These are phyloP conservation scores for Penicillium glabrum DNA, from an alignment of 2,329 filamentous ascomycete genomes.

Conservation along the genomic window DNA sequence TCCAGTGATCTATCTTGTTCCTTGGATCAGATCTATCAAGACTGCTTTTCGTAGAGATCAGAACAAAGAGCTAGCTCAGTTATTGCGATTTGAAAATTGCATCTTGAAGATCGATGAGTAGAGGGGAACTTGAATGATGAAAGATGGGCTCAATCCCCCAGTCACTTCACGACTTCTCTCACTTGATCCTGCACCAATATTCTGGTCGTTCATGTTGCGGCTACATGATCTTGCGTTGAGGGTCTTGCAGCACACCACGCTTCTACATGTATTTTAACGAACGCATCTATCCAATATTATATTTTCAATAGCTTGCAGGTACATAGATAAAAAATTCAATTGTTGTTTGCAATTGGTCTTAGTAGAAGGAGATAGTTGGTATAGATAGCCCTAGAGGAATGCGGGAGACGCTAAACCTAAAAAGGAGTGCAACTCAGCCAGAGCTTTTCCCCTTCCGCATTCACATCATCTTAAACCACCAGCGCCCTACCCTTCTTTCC, in stretches of 20 bases:
- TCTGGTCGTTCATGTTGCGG: background rate
- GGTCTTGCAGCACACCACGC: background rate
- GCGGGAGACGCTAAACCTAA: constrained; percentile 10
- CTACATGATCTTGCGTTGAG: too few relatives aligned
- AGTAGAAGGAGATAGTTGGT: too few relatives aligned
- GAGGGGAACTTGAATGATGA: background rate
- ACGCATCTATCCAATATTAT: too few relatives aligned
- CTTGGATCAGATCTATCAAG: background rate
- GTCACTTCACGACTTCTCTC: background rate
- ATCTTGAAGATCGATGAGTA: background rate
- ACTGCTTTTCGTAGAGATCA: background rate
- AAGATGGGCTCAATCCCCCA: background rate
- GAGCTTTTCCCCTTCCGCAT: constrained; percentile 15
- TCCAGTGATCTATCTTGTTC: background rate
- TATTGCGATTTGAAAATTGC: too few relatives aligned
- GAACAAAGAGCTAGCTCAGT: too few relatives aligned
- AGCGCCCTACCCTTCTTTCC: background rate
- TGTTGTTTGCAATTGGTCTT: too few relatives aligned
- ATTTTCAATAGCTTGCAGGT: too few relatives aligned
- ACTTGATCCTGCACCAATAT: background rate
- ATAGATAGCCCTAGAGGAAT: background rate
- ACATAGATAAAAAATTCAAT: too few relatives aligned
- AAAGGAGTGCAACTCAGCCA: constrained; percentile 6
- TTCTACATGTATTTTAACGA: too few relatives aligned
- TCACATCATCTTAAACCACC: constrained; percentile 1